phyloP scores from a whole-genome alignment of 305 asterid genomes.

The Solanum hybrid region DNA sequence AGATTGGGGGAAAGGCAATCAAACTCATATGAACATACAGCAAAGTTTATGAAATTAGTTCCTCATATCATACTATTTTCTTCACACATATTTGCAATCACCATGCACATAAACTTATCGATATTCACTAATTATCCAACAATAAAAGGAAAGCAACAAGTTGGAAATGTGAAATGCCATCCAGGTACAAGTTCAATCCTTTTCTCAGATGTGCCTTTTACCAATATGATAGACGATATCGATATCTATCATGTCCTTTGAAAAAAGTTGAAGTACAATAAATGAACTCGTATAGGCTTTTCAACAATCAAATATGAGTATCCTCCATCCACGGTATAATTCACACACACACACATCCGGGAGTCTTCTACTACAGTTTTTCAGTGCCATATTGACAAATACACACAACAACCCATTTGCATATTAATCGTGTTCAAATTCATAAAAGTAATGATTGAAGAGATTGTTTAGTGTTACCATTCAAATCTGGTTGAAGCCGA shows the following conservation, averaged over 20 bases:
- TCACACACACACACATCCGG: neutral
- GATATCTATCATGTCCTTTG: neutral
- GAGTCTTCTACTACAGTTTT: neutral
- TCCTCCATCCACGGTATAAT: neutral
- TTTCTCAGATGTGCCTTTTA: neutral
- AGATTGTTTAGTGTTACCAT: constrained; percentile 39
- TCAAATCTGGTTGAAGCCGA: constrained; percentile 46
- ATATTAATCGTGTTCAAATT: neutral
- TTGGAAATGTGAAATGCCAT: neutral
- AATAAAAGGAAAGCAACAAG: neutral
- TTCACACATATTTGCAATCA: neutral
- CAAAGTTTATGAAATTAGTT: neutral
- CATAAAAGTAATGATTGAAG: neutral
- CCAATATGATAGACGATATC: neutral
- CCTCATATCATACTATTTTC: neutral
- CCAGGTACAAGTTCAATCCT: neutral
- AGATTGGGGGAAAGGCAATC: constrained; percentile 8
- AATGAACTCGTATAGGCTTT: neutral
- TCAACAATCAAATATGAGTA: neutral
- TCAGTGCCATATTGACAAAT: neutral
- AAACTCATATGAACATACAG: neutral
- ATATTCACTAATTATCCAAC: neutral
- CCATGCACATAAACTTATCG: neutral
- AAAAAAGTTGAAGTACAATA: neutral
- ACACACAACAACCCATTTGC: neutral